These are phyloP conservation scores for Aegilops sharonensis DNA, from an alignment of 176 grass and related monocot species.

Conservation along the genomic window DNA sequence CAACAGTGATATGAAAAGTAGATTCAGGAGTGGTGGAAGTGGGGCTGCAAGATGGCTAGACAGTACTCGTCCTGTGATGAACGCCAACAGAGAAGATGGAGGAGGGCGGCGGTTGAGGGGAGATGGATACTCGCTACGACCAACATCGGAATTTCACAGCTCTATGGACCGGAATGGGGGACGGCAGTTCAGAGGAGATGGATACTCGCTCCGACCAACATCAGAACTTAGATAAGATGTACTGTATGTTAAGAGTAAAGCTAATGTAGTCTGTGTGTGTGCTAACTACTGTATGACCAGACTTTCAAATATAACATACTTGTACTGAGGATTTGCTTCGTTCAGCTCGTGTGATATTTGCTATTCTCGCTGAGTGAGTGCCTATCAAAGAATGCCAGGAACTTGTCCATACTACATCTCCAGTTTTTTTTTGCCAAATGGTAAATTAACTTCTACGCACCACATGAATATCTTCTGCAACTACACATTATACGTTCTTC, in stretches of 20 bases:
- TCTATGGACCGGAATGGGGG: background rate
- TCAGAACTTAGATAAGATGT: constrained; percentile 8
- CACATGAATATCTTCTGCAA: background rate
- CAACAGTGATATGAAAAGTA: background rate
- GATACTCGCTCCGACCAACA: background rate
- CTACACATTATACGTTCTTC: background rate
- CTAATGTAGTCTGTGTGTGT: background rate
- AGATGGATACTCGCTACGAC: constrained; percentile 33
- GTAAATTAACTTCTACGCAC: background rate
- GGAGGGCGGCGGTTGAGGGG: background rate
- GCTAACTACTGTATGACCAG: constrained; percentile 16
- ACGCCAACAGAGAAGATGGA: background rate
- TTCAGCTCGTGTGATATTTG: background rate
- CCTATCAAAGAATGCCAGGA: no score
- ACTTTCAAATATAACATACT: background rate
- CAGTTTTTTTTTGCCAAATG: background rate
- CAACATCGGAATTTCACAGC: constrained; percentile 25
- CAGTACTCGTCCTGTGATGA: background rate
- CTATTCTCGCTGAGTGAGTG: no score
- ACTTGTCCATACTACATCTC: background rate
- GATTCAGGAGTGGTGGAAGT: constrained; percentile 14
- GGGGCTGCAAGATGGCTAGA: background rate
- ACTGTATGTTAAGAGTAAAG: background rate
- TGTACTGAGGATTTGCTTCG: background rate
- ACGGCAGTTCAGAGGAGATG: background rate